phyloP scores from a whole-genome alignment of 169 alveolate species.

The Eimeria praecox region DNA sequence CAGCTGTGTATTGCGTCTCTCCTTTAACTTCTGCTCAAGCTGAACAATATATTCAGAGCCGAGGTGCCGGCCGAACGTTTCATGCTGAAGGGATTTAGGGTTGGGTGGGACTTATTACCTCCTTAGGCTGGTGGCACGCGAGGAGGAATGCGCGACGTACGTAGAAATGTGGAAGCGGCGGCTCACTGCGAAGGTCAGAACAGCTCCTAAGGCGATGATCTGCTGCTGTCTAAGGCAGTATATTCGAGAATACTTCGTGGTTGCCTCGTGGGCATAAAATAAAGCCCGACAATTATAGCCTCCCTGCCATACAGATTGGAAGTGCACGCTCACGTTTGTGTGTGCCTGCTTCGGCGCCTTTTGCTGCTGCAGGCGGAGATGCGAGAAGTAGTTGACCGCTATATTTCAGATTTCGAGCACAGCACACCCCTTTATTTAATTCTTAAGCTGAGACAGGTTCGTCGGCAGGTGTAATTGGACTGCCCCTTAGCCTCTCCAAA shows the following conservation, averaged over 20 bases:
- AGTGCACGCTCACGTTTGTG: background rate
- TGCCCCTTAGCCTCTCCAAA: background rate
- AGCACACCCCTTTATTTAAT: constrained; percentile 50
- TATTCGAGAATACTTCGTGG: background rate
- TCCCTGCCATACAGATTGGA: background rate
- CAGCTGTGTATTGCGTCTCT: background rate
- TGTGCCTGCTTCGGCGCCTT: background rate
- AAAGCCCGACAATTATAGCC: background rate
- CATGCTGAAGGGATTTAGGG: background rate
- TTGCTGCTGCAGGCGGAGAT: constrained; percentile 62
- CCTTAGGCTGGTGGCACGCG: constrained; percentile 70
- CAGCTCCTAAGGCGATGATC: background rate
- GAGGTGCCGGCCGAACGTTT: background rate
- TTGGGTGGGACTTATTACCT: background rate
- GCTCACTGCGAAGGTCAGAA: constrained; percentile 56
- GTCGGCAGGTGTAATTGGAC: background rate
- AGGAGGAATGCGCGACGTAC: constrained; percentile 75
- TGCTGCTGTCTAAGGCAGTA: background rate
- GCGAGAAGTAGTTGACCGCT: constrained; percentile 76
- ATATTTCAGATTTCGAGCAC: constrained; percentile 67
- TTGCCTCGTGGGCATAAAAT: background rate
- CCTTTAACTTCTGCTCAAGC: background rate
- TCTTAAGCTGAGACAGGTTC: constrained; percentile 77
- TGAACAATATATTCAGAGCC: background rate
- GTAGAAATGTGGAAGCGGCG: constrained; percentile 78